Conservation (phyloP, 257 asterid species). For the Buddleja alternifolia region DNA sequence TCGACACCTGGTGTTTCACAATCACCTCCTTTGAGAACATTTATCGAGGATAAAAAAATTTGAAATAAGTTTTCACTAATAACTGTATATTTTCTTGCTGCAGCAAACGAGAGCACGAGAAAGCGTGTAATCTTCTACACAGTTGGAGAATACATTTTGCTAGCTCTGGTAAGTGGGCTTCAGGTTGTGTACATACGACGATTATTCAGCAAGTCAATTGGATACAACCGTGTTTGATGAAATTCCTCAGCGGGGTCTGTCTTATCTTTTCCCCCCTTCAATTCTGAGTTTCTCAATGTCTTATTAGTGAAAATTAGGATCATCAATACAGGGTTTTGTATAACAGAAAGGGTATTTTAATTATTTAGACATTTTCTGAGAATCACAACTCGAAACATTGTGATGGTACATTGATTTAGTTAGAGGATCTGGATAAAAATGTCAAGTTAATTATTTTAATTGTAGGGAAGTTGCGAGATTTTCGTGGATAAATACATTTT, state of each 20-base stretch:
- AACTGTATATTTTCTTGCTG: conserved; percentile 21
- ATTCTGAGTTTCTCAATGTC: conserved; percentile 9
- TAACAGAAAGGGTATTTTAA: neutral
- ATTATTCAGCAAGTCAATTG: conserved; percentile 73
- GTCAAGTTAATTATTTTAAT: too few species aligned
- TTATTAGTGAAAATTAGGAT: neutral
- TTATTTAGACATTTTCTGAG: conserved; percentile 1
- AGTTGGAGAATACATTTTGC: conserved; percentile 70
- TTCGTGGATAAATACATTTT: too few species aligned
- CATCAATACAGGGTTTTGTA: neutral
- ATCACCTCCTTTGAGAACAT: neutral
- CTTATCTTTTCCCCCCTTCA: neutral
- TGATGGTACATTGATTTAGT: neutral
- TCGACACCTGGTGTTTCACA: neutral
- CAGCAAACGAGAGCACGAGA: conserved; percentile 90
- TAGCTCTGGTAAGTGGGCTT: conserved; percentile 62
- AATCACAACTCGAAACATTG: neutral
- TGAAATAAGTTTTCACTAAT: too few species aligned
- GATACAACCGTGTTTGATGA: conserved; percentile 72
- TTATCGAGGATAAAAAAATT: neutral
- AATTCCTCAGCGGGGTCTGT: conserved; percentile 6
- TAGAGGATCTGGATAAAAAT: too few species aligned
- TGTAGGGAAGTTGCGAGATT: too few species aligned
- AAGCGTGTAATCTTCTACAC: conserved; percentile 85
- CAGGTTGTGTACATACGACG: conserved; percentile 75